These are phyloP conservation scores for Nemania sp. DNA, from an alignment of 2,329 filamentous ascomycete species.

Conservation along the genomic window DNA sequence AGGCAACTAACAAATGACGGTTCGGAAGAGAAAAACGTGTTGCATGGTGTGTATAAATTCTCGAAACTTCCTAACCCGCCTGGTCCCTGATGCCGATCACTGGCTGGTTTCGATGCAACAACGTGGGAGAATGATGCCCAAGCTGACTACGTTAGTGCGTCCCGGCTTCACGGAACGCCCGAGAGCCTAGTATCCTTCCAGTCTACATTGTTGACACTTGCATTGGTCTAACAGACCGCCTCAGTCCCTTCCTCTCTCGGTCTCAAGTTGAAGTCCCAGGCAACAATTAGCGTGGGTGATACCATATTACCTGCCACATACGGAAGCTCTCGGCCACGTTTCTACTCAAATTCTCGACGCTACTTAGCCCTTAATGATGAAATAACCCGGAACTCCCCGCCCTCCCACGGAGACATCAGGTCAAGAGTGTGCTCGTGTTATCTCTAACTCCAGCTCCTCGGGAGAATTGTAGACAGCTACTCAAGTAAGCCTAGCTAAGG, in stretches of 20 bases:
- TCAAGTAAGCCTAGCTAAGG: too few species aligned
- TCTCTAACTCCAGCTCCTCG: too few species aligned
- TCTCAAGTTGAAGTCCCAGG: not conserved
- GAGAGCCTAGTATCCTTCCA: not conserved
- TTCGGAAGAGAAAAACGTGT: not conserved
- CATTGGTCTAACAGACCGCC: not conserved
- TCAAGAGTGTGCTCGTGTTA: too few species aligned
- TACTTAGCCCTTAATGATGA: not conserved
- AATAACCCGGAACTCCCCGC: not conserved
- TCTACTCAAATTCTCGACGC: not conserved
- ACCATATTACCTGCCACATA: slow-evolving; percentile 2
- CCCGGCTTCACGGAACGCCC: slow-evolving; percentile 15
- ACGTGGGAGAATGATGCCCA: slow-evolving; percentile 12
- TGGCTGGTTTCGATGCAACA: slow-evolving; percentile 1
- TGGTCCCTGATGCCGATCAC: slow-evolving; percentile 7
- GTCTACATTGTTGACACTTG: too few species aligned
- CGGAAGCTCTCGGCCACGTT: slow-evolving; percentile 2
- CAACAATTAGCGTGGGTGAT: not conserved
- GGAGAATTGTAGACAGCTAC: too few species aligned
- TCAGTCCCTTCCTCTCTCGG: not conserved
- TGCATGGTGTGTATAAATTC: not conserved
- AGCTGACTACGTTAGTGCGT: slow-evolving; percentile 16
- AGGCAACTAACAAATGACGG: slow-evolving; percentile 3
- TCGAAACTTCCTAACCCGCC: not conserved
- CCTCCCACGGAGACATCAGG: not conserved